Conservation (phyloP, 148 eudicot genomes). For the Arctostaphylos glauca region DNA sequence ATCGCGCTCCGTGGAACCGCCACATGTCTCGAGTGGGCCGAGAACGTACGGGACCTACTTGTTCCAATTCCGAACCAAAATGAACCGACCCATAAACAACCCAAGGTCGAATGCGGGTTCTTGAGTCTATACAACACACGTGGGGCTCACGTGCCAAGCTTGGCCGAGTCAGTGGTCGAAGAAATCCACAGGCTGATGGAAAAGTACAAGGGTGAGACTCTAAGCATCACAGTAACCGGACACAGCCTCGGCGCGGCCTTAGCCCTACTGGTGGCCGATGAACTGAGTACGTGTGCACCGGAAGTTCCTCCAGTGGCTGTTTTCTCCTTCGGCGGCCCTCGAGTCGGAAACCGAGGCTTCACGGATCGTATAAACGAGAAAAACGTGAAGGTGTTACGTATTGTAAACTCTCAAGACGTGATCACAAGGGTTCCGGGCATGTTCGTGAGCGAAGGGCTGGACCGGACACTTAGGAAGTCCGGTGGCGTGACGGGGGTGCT, state of each 20-base stretch:
- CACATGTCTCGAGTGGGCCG: constrained; percentile 98
- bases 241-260: constrained; percentile 96
- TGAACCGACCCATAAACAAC: not conserved
- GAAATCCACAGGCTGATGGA: constrained; percentile 50
- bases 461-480: constrained; percentile 41
- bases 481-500: constrained; percentile 20
- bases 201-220: constrained; percentile 56
- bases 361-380: constrained; percentile 34
- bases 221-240: constrained; percentile 82
- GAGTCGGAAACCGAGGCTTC: constrained; percentile 76
- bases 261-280: constrained; percentile 76
- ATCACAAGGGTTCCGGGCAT: constrained; percentile 83
- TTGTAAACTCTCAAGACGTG: constrained; percentile 78
- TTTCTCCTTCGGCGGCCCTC: constrained; percentile 86
- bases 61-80: constrained; percentile 39
- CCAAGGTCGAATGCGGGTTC: constrained; percentile 89
- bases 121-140: constrained; percentile 60
- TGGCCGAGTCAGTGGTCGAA: constrained; percentile 55
- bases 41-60: constrained; percentile 64
- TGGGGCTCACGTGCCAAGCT: constrained; percentile 54
- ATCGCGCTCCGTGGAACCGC: constrained; percentile 90
- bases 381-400: constrained; percentile 63
- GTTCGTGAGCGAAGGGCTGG: constrained; percentile 72
- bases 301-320: constrained; percentile 74
- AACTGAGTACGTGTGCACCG: constrained; percentile 45